These are phyloP conservation scores for Exophiala viscosa DNA, from an alignment of 2,329 filamentous ascomycete species.

Conservation along the genomic window DNA sequence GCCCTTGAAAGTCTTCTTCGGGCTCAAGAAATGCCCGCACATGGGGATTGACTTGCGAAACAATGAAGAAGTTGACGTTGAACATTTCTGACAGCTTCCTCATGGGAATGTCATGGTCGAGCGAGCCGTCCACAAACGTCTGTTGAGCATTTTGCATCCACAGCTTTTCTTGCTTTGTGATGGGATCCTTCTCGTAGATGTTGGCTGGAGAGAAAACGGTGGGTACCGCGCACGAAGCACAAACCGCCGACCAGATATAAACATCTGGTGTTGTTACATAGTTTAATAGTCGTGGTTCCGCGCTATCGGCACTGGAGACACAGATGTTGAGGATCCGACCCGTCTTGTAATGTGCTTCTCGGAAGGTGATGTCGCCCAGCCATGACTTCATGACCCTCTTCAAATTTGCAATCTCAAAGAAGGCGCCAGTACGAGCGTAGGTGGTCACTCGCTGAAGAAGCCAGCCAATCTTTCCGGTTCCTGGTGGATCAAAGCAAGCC, in stretches of 20 bases:
- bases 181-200: constrained; percentile 77
- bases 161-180: constrained; percentile 69
- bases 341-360: constrained; percentile 93
- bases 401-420: constrained; percentile 80
- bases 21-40: constrained; percentile 79
- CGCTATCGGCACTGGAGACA: constrained; percentile 81
- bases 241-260: constrained; percentile 91
- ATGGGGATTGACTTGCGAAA: constrained; percentile 94
- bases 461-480: constrained; percentile 31
- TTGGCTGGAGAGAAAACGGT: constrained; percentile 71
- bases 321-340: constrained; percentile 89
- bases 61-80: constrained; percentile 97
- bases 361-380: constrained; percentile 87
- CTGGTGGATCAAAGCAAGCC: constrained; percentile 71
- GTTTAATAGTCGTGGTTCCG: constrained; percentile 84
- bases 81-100: constrained; percentile 88
- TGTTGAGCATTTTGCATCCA: constrained; percentile 74
- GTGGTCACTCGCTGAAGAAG: constrained; percentile 60
- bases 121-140: constrained; percentile 89
- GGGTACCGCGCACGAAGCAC: constrained; percentile 88
- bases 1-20: constrained; percentile 57
- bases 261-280: constrained; percentile 93
- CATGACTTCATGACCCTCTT: constrained; percentile 74
- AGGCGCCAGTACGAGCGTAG: constrained; percentile 58
- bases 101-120: constrained; percentile 92